phyloP scores from a whole-genome alignment of 441 rosid genomes.

The Pelargonium australe region DNA sequence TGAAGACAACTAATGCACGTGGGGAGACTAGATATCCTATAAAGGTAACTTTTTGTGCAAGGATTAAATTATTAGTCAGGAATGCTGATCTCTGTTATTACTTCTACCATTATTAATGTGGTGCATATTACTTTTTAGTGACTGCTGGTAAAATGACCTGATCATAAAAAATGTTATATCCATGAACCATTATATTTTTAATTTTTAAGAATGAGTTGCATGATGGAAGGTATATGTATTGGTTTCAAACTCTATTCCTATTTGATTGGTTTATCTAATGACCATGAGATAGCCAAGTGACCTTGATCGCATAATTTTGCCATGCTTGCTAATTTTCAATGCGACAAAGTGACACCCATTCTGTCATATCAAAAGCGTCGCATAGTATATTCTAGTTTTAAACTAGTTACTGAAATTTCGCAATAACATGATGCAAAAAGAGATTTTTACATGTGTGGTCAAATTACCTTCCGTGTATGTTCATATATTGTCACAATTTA shows the following conservation, averaged over 20 bases:
- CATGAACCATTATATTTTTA: neutral
- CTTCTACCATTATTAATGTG: neutral
- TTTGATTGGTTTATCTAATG: neutral
- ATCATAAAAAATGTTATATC: neutral
- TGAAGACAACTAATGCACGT: slow-evolving; percentile 79
- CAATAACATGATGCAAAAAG: too few relatives aligned
- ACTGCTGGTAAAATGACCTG: neutral
- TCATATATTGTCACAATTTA: neutral
- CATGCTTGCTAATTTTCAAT: neutral
- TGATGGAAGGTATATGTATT: too few relatives aligned
- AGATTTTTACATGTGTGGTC: too few relatives aligned
- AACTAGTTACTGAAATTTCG: neutral
- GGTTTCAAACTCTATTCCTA: neutral
- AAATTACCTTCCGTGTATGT: neutral
- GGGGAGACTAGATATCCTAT: slow-evolving; percentile 95
- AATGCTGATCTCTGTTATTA: neutral
- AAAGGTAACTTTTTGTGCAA: slow-evolving; percentile 48
- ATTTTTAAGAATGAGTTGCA: too few relatives aligned
- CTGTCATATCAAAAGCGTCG: neutral
- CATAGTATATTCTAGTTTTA: neutral
- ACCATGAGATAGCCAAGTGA: neutral
- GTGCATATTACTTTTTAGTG: neutral
- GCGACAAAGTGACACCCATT: neutral
- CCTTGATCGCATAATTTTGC: neutral
- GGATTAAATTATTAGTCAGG: neutral